phyloP scores from a whole-genome alignment of 2,329 filamentous ascomycete genomes.

The Fusarium sp. region DNA sequence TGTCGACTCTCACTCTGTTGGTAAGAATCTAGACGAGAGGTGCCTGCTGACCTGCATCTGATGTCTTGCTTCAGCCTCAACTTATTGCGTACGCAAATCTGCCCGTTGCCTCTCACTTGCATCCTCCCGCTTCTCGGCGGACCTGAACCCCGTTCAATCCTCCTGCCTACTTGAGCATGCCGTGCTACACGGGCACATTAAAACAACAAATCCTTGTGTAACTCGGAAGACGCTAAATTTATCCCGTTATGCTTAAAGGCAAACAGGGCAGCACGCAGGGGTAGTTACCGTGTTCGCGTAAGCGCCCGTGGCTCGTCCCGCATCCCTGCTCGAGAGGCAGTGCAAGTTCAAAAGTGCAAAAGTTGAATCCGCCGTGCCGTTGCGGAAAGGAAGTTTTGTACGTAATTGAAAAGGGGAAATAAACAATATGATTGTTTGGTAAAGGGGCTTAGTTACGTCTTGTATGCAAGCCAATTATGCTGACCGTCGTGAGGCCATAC shows the following conservation, averaged over 20 bases:
- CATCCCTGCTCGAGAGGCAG: not conserved
- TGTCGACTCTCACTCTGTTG: not conserved
- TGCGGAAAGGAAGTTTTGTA: not conserved
- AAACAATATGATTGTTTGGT: not conserved
- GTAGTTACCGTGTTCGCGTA: not conserved
- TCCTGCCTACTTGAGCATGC: not conserved
- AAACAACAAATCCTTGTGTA: not conserved
- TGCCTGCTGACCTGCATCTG: not conserved
- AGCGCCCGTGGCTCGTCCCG: not conserved
- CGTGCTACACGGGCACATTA: not conserved
- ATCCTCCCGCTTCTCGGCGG: not conserved
- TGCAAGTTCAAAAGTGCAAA: not conserved
- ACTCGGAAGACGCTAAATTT: not conserved
- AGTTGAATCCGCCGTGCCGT: not conserved
- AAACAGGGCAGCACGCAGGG: not conserved
- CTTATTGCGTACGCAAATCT: not conserved
- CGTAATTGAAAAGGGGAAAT: not conserved
- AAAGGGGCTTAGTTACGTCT: not conserved
- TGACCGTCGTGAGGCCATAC: not conserved
- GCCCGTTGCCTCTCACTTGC: not conserved
- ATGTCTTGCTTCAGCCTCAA: not conserved
- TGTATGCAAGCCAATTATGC: not conserved
- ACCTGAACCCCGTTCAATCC: not conserved
- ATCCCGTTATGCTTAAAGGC: not conserved
- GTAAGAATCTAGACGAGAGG: not conserved